Evolutionary conservation across 352 stramenopile genomes (phyloP), one percentile per base, ranked within the genome.

Genomic region (Phytophthora brassicae): DNA sequence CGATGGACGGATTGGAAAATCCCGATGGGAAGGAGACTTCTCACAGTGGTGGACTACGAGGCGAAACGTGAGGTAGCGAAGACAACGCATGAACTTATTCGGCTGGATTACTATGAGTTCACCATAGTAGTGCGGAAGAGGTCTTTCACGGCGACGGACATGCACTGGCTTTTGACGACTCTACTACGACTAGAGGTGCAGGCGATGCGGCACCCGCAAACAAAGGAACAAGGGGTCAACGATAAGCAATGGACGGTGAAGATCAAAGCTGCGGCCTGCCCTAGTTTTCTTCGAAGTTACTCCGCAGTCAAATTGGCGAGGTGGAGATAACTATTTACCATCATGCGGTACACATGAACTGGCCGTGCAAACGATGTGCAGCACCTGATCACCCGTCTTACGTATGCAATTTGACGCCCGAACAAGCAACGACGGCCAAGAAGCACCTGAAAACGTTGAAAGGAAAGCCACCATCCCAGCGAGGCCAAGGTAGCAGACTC

Each of bases 221-320:
- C 33, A 9, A 31, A 8, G 1, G 17, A 35, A 1, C 13, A 17
- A 22, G 13, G 45, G 0, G 14, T 55, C 8, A 55, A 56, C 16
- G 45, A 55, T 23, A 42, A 55, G 17, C 33, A 56, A 19, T 63
- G 55, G 55, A n/a, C 7, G 0, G 28, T 63, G 0, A 16, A 4
- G 1, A 43, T 56, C 3, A 33, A 45, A 12, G 55, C 12, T 5
- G 3, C 11, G 1, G 23, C 22, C 1, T 63, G 45, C 19, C 55
- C 55, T 5, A 7, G 4, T 38, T 31, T 31, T 31, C 26, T 31
- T 31, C 26, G 26, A 8, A 31, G 26, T 8, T 31, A 8, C 8
- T 31, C 26, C 8, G 26, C 26, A 31, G 26, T 31, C 26, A 31
- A 31, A 31, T 31, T 31, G 26, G 26, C 8, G 26, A 31, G 4